phyloP scores from a whole-genome alignment of 768 basidiomycete genomes.

The Leucosporidium scottii region DNA sequence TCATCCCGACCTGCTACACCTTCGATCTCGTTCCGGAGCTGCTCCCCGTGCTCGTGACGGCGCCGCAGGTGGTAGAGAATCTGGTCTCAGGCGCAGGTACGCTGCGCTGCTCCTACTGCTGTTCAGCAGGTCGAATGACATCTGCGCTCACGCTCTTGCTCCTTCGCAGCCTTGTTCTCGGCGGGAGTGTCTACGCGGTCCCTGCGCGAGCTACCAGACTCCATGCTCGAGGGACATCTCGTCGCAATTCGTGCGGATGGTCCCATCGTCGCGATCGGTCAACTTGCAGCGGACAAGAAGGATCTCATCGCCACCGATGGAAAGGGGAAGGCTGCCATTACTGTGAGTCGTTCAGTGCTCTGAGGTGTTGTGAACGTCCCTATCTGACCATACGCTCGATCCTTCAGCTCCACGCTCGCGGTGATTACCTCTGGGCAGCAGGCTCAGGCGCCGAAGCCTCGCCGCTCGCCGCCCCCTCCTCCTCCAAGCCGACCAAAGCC shows the following conservation, averaged over 20 bases:
- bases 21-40: constrained; percentile 10
- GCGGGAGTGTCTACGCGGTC: constrained; percentile 16
- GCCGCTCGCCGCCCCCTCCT: too few relatives aligned
- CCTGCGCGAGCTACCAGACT: not conserved
- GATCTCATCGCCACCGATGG: constrained; percentile 3
- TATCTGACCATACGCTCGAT: not conserved
- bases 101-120: not conserved
- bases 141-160: too few relatives aligned
- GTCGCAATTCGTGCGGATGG: constrained; percentile 12
- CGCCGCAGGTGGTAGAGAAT: constrained; percentile 14
- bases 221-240: constrained; percentile 7
- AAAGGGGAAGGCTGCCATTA: constrained; percentile 24
- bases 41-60: constrained; percentile 20
- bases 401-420: constrained; percentile 25
- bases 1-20: constrained; percentile 24
- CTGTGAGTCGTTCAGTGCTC: not conserved
- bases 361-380: not conserved
- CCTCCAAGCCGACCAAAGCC: too few relatives aligned
- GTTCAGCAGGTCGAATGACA: not conserved
- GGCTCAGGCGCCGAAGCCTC: constrained; percentile 1
- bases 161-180: constrained; percentile 17
- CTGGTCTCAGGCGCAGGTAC: constrained; percentile 10
- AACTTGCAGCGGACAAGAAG: not conserved
- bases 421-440: constrained; percentile 21
- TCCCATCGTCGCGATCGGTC: constrained; percentile 18